Evolutionary conservation across 257 asterid species (phyloP).

Genomic region (Prunella vulgaris): DNA sequence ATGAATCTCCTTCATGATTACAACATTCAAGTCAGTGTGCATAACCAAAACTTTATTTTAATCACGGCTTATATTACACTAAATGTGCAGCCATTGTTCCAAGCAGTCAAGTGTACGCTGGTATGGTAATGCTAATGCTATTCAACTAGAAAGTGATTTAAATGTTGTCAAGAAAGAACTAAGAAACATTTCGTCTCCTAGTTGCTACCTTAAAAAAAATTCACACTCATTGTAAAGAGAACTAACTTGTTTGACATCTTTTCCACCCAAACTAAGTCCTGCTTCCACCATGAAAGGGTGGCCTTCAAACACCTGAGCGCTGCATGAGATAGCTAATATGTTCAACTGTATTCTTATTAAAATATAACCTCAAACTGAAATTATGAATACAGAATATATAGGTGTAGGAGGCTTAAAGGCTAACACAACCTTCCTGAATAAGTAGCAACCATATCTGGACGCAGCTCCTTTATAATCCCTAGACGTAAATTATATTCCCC

Average conservation of each 20-base stretch:
- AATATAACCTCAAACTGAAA: conserved; percentile 6
- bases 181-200: neutral
- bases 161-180: neutral
- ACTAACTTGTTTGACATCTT: conserved; percentile 87
- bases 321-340: conserved; percentile 27
- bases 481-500: conserved; percentile 87
- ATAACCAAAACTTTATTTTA: neutral
- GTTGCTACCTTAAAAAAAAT: neutral
- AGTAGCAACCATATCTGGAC: conserved; percentile 95
- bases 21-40: neutral
- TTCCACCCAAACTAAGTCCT: conserved; percentile 91
- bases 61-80: neutral
- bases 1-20: neutral
- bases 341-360: neutral
- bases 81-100: neutral
- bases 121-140: neutral
- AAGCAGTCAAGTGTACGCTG: neutral
- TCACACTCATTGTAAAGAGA: neutral
- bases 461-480: conserved; percentile 87
- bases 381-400: neutral
- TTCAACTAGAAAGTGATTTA: neutral
- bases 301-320: conserved; percentile 95
- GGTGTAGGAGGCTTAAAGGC: neutral
- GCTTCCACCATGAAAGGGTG: conserved; percentile 95
- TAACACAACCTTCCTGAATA: conserved; percentile 77